phyloP scores from a whole-genome alignment of 2,329 filamentous ascomycete species.

The Leptographium galeiforme region DNA sequence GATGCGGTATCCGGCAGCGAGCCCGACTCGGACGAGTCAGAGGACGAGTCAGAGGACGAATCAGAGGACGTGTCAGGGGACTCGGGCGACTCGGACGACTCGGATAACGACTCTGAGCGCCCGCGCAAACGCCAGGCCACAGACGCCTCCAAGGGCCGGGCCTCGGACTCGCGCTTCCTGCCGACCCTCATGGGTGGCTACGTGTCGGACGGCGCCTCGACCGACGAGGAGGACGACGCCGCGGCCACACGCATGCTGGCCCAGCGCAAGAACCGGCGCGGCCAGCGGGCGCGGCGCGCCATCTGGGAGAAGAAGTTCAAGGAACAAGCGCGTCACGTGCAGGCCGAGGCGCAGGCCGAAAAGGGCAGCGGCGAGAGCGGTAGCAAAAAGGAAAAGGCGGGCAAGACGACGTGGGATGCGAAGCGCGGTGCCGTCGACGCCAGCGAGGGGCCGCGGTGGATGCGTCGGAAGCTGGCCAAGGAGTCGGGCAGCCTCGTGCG shows the following conservation, averaged over 20 bases:
- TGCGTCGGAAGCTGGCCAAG: slow-evolving; percentile 12
- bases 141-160: background rate
- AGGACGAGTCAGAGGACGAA: no score
- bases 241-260: slow-evolving; percentile 31
- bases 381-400: slow-evolving; percentile 15
- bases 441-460: slow-evolving; percentile 31
- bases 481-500: slow-evolving; percentile 14
- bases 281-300: slow-evolving; percentile 63
- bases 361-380: slow-evolving; percentile 16
- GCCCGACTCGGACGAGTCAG: no score
- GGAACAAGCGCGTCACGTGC: slow-evolving; percentile 53
- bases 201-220: slow-evolving; percentile 65
- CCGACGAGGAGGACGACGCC: slow-evolving; percentile 62
- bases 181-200: slow-evolving; percentile 70
- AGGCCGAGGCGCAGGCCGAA: slow-evolving; percentile 39
- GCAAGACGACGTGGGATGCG: slow-evolving; percentile 39
- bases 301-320: slow-evolving; percentile 76
- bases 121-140: slow-evolving; percentile 5
- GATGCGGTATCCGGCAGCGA: no score
- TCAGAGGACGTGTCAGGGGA: background rate
- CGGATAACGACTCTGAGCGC: background rate
- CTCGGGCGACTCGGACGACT: background rate
- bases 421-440: slow-evolving; percentile 39
- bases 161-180: slow-evolving; percentile 44
- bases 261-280: slow-evolving; percentile 54